Conservation (phyloP, 129 eudicot genomes). For the Dittrichia graveolens region DNA sequence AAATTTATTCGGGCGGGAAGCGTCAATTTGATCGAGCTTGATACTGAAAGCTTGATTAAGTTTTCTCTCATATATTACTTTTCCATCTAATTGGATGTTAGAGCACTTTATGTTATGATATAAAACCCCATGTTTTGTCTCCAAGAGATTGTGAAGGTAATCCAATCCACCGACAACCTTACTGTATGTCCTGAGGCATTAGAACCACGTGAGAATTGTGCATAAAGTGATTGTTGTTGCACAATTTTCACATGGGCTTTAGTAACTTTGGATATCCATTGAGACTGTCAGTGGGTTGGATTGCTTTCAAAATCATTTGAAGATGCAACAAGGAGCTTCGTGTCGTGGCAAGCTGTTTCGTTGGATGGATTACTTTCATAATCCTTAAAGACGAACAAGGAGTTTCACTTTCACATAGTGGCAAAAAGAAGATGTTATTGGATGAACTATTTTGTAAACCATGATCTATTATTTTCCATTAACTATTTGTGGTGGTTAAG, state of each 20-base stretch:
- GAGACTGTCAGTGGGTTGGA: constrained; percentile 17
- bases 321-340: constrained; percentile 11
- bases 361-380: too few species aligned
- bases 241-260: constrained; percentile 21
- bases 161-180: constrained; percentile 13
- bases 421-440: too few species aligned
- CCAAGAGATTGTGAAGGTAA: constrained; percentile 24
- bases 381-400: too few species aligned
- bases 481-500: too few species aligned
- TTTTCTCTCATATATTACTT: too few species aligned
- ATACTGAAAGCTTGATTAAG: too few species aligned
- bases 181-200: constrained; percentile 23
- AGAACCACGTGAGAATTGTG: constrained; percentile 21
- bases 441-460: too few species aligned
- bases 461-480: too few species aligned
- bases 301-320: constrained; percentile 20
- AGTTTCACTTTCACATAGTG: too few species aligned
- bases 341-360: constrained; percentile 8
- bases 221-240: not conserved
- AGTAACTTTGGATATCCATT: constrained; percentile 20
- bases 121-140: constrained; percentile 25
- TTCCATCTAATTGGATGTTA: constrained; percentile 22
- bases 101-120: constrained; percentile 20
- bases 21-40: too few species aligned
- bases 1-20: too few species aligned